These are phyloP conservation scores for Canavalia gladiata DNA, from an alignment of 306 rosid species.

Conservation along the genomic window DNA sequence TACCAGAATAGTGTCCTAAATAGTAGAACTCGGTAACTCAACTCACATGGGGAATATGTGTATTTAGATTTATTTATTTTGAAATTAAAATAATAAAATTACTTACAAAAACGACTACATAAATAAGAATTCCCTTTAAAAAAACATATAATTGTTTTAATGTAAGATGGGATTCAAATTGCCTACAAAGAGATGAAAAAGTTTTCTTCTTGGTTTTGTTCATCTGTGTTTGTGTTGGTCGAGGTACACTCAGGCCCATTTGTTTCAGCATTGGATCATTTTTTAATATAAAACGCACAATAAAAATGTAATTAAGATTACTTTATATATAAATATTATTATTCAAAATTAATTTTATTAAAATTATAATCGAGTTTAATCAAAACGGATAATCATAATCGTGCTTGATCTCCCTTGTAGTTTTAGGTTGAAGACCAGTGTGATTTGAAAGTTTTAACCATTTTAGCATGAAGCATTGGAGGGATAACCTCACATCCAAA, in stretches of 20 bases:
- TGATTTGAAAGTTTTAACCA: slow-evolving; percentile 29
- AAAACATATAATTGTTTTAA: neutral
- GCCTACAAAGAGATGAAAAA: no score
- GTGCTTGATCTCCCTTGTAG: slow-evolving; percentile 9
- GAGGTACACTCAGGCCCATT: no score
- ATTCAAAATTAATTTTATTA: no score
- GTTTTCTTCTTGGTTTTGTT: no score
- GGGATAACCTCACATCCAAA: slow-evolving; percentile 27
- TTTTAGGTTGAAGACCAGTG: slow-evolving; percentile 22
- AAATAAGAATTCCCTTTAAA: neutral
- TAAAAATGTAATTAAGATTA: no score
- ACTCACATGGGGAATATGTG: slow-evolving; percentile 2
- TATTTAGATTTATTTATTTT: neutral
- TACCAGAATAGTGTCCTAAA: neutral
- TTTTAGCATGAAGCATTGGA: slow-evolving; percentile 32
- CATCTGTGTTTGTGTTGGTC: no score
- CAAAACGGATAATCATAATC: neutral
- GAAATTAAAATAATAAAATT: neutral
- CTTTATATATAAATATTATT: no score
- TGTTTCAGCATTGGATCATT: no score
- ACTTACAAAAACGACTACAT: neutral
- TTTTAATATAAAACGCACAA: no score
- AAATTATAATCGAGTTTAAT: no score
- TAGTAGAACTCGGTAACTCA: neutral
- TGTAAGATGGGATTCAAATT: no score